phyloP scores from a whole-genome alignment of 2,329 filamentous ascomycete species.

The Paraphaeosphaeria sporulosa region DNA sequence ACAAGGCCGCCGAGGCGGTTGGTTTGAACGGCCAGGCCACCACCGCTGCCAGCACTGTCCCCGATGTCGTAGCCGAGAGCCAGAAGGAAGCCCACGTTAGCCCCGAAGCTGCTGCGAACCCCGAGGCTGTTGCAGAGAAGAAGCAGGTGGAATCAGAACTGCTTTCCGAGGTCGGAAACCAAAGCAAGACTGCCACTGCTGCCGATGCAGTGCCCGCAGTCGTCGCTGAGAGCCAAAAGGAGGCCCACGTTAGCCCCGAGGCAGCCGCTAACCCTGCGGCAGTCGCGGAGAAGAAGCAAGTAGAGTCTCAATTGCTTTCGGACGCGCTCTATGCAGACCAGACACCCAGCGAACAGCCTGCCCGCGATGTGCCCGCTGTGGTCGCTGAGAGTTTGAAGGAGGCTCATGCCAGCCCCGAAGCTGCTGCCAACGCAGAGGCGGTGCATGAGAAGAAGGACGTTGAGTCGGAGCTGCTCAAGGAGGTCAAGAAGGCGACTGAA shows the following conservation, averaged over 20 bases:
- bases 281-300: constrained; percentile 72
- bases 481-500: constrained; percentile 57
- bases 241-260: constrained; percentile 68
- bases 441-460: constrained; percentile 73
- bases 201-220: constrained; percentile 47
- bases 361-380: constrained; percentile 59
- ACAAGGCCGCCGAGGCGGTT: constrained; percentile 48
- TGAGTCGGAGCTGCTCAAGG: constrained; percentile 75
- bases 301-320: constrained; percentile 5
- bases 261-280: constrained; percentile 70
- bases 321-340: background rate
- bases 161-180: background rate
- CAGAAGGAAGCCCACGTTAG: constrained; percentile 69
- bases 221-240: constrained; percentile 75
- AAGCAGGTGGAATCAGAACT: constrained; percentile 50
- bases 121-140: constrained; percentile 74
- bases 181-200: background rate
- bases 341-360: constrained; percentile 41
- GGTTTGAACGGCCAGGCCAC: constrained; percentile 52
- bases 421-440: constrained; percentile 68
- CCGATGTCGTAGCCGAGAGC: constrained; percentile 73
- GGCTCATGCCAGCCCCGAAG: constrained; percentile 69
- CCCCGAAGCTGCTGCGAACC: constrained; percentile 71
- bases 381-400: constrained; percentile 76
- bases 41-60: constrained; percentile 49